Evolutionary conservation across 1,284 basidiomycete genomes (phyloP).

Genomic region (Cystobasidiaceae sp.): DNA sequence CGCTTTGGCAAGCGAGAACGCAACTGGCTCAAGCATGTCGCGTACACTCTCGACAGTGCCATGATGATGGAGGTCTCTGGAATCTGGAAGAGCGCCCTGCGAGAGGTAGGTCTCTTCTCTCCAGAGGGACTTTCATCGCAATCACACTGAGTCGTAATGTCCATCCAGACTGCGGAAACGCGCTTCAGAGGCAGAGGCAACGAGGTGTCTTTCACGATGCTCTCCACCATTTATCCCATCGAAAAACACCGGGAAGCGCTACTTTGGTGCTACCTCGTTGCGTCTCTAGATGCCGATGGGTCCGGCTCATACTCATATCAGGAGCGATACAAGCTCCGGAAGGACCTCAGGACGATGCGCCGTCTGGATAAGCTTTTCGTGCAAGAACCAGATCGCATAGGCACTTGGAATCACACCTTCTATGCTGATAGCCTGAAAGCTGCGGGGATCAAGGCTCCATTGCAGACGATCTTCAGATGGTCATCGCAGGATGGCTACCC

Average conservation of each 20-base stretch:
- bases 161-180: slow-evolving; percentile 1
- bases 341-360: background rate
- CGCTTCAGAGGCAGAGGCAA: slow-evolving; percentile 5
- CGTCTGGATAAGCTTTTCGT: background rate
- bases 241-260: slow-evolving; percentile 22
- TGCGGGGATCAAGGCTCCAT: background rate
- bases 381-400: background rate
- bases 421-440: background rate
- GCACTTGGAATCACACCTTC: background rate
- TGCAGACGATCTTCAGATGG: slow-evolving; percentile 1
- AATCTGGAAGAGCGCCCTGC: slow-evolving; percentile 1
- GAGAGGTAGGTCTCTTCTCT: background rate
- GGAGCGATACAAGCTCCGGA: slow-evolving; percentile 3
- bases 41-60: background rate
- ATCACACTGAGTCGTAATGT: background rate
- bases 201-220: background rate
- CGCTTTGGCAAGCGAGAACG: slow-evolving; percentile 11
- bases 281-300: background rate
- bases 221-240: slow-evolving; percentile 7
- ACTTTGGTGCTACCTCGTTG: slow-evolving; percentile 18
- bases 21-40: slow-evolving; percentile 9
- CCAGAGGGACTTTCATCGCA: background rate
- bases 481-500: slow-evolving; percentile 3
- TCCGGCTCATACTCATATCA: background rate
- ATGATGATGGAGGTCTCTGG: background rate